These are phyloP conservation scores for Monosporozyma yasuniensis DNA, from an alignment of 805 yeast genomes.

Conservation along the genomic window DNA sequence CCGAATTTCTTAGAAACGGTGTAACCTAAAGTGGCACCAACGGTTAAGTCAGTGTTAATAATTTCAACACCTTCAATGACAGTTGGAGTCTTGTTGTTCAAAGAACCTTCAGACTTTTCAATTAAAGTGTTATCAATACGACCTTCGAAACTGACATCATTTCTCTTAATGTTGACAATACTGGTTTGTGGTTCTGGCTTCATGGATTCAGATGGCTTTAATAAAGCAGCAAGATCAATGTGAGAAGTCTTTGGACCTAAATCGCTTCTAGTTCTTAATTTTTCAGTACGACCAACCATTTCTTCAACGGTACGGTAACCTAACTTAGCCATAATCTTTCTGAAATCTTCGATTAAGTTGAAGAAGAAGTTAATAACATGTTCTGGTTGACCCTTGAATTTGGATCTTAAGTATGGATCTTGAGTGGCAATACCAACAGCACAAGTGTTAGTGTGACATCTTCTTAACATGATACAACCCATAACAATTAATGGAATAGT, in stretches of 20 bases:
- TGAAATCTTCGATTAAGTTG: constrained; percentile 85
- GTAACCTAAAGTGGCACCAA: constrained; percentile 91
- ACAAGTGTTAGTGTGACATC: constrained; percentile 88
- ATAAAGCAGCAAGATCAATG: constrained; percentile 83
- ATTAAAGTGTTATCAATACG: constrained; percentile 92
- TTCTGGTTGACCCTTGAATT: constrained; percentile 94
- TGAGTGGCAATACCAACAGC: constrained; percentile 99
- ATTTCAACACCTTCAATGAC: constrained; percentile 83
- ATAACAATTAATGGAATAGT: constrained; percentile 93
- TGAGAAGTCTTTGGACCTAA: constrained; percentile 85
- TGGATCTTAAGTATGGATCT: constrained; percentile 86
- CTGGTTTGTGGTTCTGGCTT: constrained; percentile 82
- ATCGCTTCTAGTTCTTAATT: constrained; percentile 75
- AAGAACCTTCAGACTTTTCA: constrained; percentile 91
- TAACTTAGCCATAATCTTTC: constrained; percentile 86
- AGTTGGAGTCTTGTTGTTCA: constrained; percentile 93
- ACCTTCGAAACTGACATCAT: constrained; percentile 84
- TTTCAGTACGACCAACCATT: constrained; percentile 97
- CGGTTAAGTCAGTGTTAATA: constrained; percentile 91
- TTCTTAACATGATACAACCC: constrained; percentile 96
- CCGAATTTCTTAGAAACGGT: constrained; percentile 90
- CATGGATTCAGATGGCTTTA: constrained; percentile 93
- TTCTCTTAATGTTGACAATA: constrained; percentile 74
- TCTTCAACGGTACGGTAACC: constrained; percentile 95
- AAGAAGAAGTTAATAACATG: constrained; percentile 96